phyloP scores from a whole-genome alignment of 192 early-diverging fungal species.

The Coemansia sp. region DNA sequence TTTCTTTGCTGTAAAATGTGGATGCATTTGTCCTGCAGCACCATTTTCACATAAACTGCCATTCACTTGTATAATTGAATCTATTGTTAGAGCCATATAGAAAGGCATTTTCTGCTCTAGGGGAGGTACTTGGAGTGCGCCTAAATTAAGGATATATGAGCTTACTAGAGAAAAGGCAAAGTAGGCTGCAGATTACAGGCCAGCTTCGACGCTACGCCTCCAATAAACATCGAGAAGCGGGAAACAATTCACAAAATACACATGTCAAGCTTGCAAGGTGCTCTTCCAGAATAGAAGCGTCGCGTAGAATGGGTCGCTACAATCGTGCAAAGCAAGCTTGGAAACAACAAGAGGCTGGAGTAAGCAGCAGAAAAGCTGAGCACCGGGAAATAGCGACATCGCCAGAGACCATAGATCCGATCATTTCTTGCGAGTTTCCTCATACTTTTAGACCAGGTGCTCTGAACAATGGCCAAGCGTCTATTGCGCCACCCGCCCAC shows the following conservation, averaged over 20 bases:
- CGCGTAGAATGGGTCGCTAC: background rate
- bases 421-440: background rate
- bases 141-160: background rate
- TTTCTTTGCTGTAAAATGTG: background rate
- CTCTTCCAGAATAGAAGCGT: background rate
- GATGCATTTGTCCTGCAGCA: background rate
- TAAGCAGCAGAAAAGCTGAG: background rate
- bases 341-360: background rate
- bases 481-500: background rate
- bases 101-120: background rate
- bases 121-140: background rate
- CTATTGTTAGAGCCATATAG: background rate
- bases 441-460: background rate
- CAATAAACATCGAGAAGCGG: background rate
- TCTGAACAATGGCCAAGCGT: background rate
- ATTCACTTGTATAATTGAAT: background rate
- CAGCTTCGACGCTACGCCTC: background rate
- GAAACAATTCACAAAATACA: background rate
- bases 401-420: background rate
- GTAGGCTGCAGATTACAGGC: background rate
- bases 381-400: background rate
- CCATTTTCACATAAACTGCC: background rate
- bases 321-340: background rate
- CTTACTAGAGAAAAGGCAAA: background rate
- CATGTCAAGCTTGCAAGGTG: too few species aligned